phyloP scores from a whole-genome alignment of 192 early-diverging fungal genomes.

The Backusella liffmaniae region DNA sequence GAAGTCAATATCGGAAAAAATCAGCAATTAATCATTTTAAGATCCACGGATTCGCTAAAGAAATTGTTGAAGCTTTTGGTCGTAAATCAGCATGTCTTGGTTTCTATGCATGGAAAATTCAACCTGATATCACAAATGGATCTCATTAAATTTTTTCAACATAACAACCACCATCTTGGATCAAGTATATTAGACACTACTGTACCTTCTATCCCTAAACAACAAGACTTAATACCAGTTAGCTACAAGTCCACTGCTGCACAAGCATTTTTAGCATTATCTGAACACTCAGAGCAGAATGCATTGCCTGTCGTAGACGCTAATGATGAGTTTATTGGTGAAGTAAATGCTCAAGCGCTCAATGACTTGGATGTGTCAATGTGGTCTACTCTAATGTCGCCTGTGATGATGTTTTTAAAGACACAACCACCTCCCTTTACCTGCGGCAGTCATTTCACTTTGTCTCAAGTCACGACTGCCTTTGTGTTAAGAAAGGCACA shows the following conservation, averaged over 20 bases:
- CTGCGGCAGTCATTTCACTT: conserved; percentile 43
- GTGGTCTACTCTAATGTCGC: conserved; percentile 51
- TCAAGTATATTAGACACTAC: conserved; percentile 39
- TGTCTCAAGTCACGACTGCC: conserved; percentile 52
- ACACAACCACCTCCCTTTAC: conserved; percentile 46
- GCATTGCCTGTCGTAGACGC: conserved; percentile 66
- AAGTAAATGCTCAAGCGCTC: conserved; percentile 70
- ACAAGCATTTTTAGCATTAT: conserved; percentile 43
- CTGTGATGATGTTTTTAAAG: conserved; percentile 64
- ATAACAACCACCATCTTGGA: conserved; percentile 53
- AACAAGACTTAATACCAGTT: conserved; percentile 13
- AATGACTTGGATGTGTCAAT: conserved; percentile 58
- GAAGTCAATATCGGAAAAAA: conserved; percentile 4
- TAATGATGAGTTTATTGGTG: conserved; percentile 56
- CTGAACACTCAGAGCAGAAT: conserved; percentile 39
- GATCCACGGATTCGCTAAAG: conserved; percentile 11
- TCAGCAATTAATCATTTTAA: conserved; percentile 14
- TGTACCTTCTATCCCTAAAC: conserved; percentile 18
- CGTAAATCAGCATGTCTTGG: conserved; percentile 49
- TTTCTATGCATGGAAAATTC: conserved; percentile 21
- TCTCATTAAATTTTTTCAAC: conserved; percentile 45
- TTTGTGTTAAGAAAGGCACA: conserved; percentile 52
- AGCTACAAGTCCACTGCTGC: conserved; percentile 44
- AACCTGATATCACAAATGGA: conserved; percentile 54
- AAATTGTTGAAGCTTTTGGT: neutral